These are phyloP conservation scores for Plasmodium ovale DNA, from an alignment of 169 alveolate genomes.

Conservation along the genomic window DNA sequence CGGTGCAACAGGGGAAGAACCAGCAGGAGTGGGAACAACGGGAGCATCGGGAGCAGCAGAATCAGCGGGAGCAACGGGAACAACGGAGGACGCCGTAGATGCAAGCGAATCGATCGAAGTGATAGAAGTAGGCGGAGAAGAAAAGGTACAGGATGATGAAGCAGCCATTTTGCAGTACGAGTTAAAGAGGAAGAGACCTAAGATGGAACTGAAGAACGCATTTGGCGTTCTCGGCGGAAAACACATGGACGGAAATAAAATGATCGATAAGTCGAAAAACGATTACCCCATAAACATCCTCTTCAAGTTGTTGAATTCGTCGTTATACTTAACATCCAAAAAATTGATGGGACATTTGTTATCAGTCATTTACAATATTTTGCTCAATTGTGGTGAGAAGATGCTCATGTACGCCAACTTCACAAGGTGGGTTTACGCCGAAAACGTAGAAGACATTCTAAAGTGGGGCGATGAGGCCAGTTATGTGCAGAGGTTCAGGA, in stretches of 20 bases:
- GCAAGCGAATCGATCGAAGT: neutral
- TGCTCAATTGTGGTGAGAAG: conserved; percentile 49
- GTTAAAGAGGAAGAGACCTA: conserved; percentile 57
- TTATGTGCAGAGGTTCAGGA: neutral
- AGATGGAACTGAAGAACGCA: conserved; percentile 35
- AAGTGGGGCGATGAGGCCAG: neutral
- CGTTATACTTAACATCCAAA: conserved; percentile 82
- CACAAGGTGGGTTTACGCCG: conserved; percentile 67
- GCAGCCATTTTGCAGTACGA: conserved; percentile 70
- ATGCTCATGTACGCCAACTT: conserved; percentile 33
- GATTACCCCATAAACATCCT: conserved; percentile 81
- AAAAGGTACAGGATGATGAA: conserved; percentile 54
- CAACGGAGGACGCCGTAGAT: neutral
- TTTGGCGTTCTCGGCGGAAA: neutral
- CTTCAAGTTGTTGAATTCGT: conserved; percentile 81
- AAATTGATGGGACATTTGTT: conserved; percentile 83
- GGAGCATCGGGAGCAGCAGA: neutral
- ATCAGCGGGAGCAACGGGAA: neutral
- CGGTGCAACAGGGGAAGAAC: too few relatives aligned
- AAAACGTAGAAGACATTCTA: conserved; percentile 46
- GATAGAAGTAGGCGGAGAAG: conserved; percentile 3
- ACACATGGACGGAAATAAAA: neutral
- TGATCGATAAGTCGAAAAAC: neutral
- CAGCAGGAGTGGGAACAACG: neutral
- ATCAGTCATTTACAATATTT: conserved; percentile 80